Conservation (phyloP, 2,329 filamentous ascomycete species). For the Penicillium sp. region DNA sequence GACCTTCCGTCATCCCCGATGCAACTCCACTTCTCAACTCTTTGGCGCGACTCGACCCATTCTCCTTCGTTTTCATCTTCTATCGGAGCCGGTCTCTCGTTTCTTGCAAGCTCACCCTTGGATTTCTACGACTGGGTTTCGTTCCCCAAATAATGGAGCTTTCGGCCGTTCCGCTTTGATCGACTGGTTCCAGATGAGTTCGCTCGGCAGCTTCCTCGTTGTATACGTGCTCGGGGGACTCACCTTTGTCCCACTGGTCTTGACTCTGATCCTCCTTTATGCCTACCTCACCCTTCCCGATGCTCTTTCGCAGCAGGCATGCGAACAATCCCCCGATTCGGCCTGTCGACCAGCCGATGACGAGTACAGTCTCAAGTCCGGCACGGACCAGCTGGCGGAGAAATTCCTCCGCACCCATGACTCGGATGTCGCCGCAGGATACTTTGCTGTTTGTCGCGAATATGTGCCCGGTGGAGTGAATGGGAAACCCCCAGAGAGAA, state of each 20-base stretch:
- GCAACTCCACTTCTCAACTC: constrained; percentile 17
- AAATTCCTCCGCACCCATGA: constrained; percentile 59
- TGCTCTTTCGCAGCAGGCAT: constrained; percentile 26
- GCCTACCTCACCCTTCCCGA: constrained; percentile 62
- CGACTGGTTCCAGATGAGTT: constrained; percentile 38
- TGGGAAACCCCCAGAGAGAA: constrained; percentile 82
- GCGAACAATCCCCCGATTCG: constrained; percentile 33
- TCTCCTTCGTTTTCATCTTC: constrained; percentile 5
- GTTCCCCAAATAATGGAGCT: constrained; percentile 29
- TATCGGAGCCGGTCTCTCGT: constrained; percentile 18
- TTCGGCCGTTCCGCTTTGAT: constrained; percentile 28
- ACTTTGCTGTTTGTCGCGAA: constrained; percentile 91
- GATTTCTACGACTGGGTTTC: constrained; percentile 3
- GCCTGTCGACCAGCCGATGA: constrained; percentile 58
- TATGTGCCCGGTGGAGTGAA: constrained; percentile 88
- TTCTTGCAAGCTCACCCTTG: background rate
- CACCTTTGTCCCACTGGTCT: constrained; percentile 73
- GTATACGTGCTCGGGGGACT: constrained; percentile 81
- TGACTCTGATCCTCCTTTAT: constrained; percentile 57
- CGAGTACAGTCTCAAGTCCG: constrained; percentile 56
- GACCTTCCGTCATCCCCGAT: constrained; percentile 14
- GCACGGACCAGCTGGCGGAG: constrained; percentile 54
- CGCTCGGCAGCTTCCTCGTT: constrained; percentile 55
- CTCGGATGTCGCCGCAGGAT: constrained; percentile 76
- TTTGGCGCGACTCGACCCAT: constrained; percentile 9